These are phyloP conservation scores for Apiotrichum domesticum DNA, from an alignment of 1,284 basidiomycete genomes.

Conservation along the genomic window DNA sequence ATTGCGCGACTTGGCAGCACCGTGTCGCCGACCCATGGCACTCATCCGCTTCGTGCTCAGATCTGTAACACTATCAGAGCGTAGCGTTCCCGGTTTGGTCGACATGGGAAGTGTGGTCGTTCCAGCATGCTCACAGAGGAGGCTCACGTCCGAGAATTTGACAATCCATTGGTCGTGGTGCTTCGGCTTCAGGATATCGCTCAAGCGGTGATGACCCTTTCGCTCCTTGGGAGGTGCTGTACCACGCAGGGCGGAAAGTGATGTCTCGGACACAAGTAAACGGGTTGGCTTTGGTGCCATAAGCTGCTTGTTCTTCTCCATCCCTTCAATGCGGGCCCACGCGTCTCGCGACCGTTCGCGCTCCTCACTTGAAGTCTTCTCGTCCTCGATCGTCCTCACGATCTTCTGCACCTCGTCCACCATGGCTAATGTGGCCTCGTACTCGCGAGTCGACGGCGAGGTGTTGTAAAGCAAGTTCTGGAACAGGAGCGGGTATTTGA, in stretches of 20 bases:
- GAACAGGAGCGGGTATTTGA: constrained; percentile 95
- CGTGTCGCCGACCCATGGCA: constrained; percentile 63
- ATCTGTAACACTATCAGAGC: constrained; percentile 59
- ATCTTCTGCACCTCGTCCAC: constrained; percentile 94
- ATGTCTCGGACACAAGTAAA: constrained; percentile 73
- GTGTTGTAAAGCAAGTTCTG: constrained; percentile 94
- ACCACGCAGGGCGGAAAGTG: constrained; percentile 45
- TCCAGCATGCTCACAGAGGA: constrained; percentile 84
- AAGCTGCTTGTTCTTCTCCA: constrained; percentile 65
- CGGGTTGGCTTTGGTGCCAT: constrained; percentile 83
- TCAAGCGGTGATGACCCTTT: constrained; percentile 67
- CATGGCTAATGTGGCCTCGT: constrained; percentile 92
- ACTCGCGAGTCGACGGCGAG: constrained; percentile 93
- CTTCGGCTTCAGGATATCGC: constrained; percentile 53
- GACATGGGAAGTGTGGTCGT: constrained; percentile 79
- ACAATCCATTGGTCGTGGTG: constrained; percentile 87
- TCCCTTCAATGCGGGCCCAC: constrained; percentile 89
- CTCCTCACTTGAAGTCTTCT: constrained; percentile 93
- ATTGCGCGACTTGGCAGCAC: constrained; percentile 74
- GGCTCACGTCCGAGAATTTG: constrained; percentile 86
- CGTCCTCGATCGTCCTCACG: constrained; percentile 92
- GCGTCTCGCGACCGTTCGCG: constrained; percentile 89
- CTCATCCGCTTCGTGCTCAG: constrained; percentile 53
- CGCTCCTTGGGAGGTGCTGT: constrained; percentile 51
- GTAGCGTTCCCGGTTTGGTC: constrained; percentile 55